phyloP scores from a whole-genome alignment of 163 green algal species.

The Scenedesmus sp. region DNA sequence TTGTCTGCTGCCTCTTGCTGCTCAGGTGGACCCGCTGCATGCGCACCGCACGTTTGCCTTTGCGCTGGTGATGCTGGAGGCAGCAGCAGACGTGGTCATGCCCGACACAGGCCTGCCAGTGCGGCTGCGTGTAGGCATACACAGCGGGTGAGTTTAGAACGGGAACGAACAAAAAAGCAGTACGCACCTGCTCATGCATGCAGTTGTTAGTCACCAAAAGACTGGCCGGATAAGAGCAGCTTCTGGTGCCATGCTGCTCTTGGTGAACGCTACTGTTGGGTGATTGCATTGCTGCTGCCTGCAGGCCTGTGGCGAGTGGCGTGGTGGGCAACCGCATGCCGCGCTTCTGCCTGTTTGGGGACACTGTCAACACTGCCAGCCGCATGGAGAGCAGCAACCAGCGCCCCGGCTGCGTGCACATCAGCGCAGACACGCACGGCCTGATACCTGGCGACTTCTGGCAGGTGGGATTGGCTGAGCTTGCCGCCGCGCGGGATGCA shows the following conservation, averaged over 20 bases:
- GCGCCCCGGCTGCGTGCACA: constrained; percentile 51
- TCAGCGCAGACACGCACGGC: constrained; percentile 14
- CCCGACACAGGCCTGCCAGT: constrained; percentile 43
- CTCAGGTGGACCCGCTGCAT: constrained; percentile 40
- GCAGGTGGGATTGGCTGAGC: not conserved
- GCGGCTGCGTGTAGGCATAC: constrained; percentile 66
- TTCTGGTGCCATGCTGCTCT: not conserved
- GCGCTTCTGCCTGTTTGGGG: constrained; percentile 50
- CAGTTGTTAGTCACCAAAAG: too few species aligned
- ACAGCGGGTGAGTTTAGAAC: constrained; percentile 38
- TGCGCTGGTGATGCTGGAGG: constrained; percentile 47
- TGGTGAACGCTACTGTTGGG: too few species aligned
- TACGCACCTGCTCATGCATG: too few species aligned
- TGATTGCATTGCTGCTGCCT: not conserved
- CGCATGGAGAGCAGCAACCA: constrained; percentile 61
- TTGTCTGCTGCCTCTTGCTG: not conserved
- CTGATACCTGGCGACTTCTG: constrained; percentile 32
- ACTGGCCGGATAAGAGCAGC: not conserved
- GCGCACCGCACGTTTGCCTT: constrained; percentile 41
- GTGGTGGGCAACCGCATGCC: constrained; percentile 69
- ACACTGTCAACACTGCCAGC: constrained; percentile 67
- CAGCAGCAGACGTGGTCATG: constrained; percentile 34
- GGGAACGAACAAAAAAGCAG: too few species aligned
- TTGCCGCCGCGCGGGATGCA: too few species aligned
- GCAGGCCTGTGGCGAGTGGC: constrained; percentile 58